Base-by-base conservation (phyloP, 208 protist species). In the Sergeia podlipaevii region DNA sequence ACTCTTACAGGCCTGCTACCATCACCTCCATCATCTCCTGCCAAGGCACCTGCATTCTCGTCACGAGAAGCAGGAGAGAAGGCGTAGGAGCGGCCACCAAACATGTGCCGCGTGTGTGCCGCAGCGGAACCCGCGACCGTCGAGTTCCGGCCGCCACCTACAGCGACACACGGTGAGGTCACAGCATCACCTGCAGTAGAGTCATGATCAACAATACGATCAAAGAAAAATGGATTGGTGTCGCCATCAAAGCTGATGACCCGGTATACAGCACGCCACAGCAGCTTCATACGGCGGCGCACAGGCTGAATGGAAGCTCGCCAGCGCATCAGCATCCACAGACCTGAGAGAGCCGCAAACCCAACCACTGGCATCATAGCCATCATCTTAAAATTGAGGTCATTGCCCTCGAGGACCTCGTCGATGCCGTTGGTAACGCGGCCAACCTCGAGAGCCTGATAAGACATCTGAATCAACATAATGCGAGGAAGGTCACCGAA, bases 371-470 rank as follows among this genome's bases (percentile, higher is more conserved):
- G 85, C 44, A 84, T 62, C 56, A 88, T 66, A 11, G 80, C 74
- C 78, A 89, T 89, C 11, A 93, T 52, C 55, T 85, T 79, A 52
- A 89, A 89, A 41, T 89, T 93, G 29, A 93, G 49, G 39, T 87
- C 80, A 58, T 89, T 93, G 51, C 75, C 72, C 37, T 81, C 78
- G 32, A 93, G 70, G 29, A 89, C 77, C 57, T 89, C 80, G 24
- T 88, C 80, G n/a, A 88, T 87, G 33, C 70, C 68, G 30, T 85
- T 88, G 17, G 76, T 65, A n/a, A 89, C 80, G 0, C 80, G 75
- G 29, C 65, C 88, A 30, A 93, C 71, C 51, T 89, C 85, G 1
- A 89, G 65, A n/a, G 74, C 62, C 39, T 89, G 76, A 39, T 80
- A 74, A 5, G 69, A 73, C 41, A 89, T 55, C 48, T 89, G 80